Evolutionary conservation across 345 rosid genomes (phyloP).

Genomic region (Streptanthus diversifolius): DNA sequence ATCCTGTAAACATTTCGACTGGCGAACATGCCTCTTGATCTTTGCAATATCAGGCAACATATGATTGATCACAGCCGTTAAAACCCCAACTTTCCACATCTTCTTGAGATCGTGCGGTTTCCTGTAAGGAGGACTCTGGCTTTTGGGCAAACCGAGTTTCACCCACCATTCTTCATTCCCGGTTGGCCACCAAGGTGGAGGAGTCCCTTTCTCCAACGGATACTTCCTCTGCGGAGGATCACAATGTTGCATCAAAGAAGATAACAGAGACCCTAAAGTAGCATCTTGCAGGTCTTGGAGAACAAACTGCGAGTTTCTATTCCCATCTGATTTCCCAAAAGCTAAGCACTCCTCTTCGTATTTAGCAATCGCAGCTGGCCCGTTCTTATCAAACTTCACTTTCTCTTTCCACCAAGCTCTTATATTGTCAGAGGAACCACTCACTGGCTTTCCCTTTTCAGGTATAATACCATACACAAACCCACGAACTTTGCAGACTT

Average conservation of each 20-base stretch:
- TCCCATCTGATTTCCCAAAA: conserved; percentile 56
- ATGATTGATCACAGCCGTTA: conserved; percentile 93
- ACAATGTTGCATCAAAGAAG: conserved; percentile 98
- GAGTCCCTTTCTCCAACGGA: conserved; percentile 80
- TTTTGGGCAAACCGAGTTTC: conserved; percentile 52
- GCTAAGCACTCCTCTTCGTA: conserved; percentile 85
- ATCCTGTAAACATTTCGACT: conserved; percentile 97
- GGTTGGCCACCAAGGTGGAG: conserved; percentile 99
- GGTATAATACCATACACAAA: conserved; percentile 98
- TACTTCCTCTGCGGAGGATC: conserved; percentile 96
- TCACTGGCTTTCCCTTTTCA: conserved; percentile 90
- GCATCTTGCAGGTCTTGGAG: conserved; percentile 98
- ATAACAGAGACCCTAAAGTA: conserved; percentile 87
- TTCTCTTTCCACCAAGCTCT: conserved; percentile 99
- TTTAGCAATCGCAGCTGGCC: conserved; percentile 90
- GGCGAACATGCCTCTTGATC: conserved; percentile 88
- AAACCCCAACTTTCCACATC: conserved; percentile 98
- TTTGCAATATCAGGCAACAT: conserved; percentile 96
- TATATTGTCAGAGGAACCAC: conserved; percentile 91
- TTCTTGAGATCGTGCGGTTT: conserved; percentile 98
- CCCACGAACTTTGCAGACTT: conserved; percentile 95
- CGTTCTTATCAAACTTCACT: conserved; percentile 97
- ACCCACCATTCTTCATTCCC: conserved; percentile 98
- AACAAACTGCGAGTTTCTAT: conserved; percentile 53
- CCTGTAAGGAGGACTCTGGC: conserved; percentile 82